Conservation (phyloP, 2,329 filamentous ascomycete species). For the Venturia aucupariae region DNA sequence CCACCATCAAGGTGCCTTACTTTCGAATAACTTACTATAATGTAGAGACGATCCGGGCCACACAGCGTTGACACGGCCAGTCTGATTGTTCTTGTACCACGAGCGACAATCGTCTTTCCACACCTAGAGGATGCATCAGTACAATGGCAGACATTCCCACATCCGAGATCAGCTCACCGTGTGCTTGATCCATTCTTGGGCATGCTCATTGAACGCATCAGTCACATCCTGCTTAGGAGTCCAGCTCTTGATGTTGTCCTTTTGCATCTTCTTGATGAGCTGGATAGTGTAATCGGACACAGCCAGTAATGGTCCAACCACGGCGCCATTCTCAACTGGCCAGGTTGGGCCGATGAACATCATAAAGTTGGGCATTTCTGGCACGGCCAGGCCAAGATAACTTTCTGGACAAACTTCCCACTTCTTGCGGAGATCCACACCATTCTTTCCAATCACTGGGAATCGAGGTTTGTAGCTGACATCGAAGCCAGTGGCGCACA, state of each 20-base stretch:
- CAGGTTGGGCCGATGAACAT: conserved; percentile 18
- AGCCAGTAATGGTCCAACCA: conserved; percentile 32
- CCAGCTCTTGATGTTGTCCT: conserved; percentile 34
- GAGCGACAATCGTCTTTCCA: conserved; percentile 31
- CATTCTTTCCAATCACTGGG: conserved; percentile 21
- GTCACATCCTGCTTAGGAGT: conserved; percentile 26
- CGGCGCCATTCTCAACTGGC: conserved; percentile 38
- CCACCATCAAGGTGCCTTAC: neutral
- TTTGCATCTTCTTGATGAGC: conserved; percentile 33
- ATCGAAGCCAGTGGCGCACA: conserved; percentile 31
- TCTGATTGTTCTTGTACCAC: conserved; percentile 38
- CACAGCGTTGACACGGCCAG: conserved; percentile 29
- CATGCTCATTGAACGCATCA: conserved; percentile 30
- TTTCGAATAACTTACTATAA: conserved; percentile 25
- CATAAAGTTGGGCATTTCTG: conserved; percentile 36
- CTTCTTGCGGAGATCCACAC: conserved; percentile 25
- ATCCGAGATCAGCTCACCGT: conserved; percentile 20
- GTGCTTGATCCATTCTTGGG: conserved; percentile 40
- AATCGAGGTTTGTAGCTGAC: conserved; percentile 23
- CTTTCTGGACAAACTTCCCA: conserved; percentile 39
- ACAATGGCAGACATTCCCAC: neutral
- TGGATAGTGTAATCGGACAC: conserved; percentile 34
- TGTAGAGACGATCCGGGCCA: conserved; percentile 45
- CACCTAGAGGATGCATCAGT: conserved; percentile 20
- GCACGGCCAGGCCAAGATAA: conserved; percentile 34